Conservation (phyloP, 1,284 basidiomycete species). For the Paramarasmius palmivorus region DNA sequence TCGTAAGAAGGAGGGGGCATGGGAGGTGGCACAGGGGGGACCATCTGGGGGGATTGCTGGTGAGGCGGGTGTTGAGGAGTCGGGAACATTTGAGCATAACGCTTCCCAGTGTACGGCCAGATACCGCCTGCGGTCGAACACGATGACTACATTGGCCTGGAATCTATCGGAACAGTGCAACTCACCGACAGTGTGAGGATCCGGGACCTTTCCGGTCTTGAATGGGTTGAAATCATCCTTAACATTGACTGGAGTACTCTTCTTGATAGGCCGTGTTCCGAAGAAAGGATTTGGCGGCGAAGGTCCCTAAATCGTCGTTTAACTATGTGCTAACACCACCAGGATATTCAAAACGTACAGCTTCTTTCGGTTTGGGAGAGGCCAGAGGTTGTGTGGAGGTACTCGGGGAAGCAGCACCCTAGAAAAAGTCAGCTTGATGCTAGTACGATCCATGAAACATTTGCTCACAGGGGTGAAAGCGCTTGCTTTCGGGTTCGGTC, state of each 20-base stretch:
- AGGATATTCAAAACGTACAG: constrained; percentile 32
- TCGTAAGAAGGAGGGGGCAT: constrained; percentile 75
- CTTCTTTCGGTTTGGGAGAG: constrained; percentile 66
- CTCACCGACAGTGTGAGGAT: constrained; percentile 74
- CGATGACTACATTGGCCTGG: constrained; percentile 3
- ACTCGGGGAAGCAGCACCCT: constrained; percentile 50
- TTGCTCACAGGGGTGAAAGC: constrained; percentile 67
- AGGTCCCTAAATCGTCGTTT: constrained; percentile 24
- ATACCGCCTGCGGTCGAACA: constrained; percentile 58
- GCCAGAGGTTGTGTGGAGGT: constrained; percentile 29
- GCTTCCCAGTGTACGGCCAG: constrained; percentile 91
- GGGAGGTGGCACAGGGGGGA: constrained; percentile 62
- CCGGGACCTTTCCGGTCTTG: constrained; percentile 80
- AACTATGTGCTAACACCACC: neutral
- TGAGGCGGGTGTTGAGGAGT: constrained; percentile 54
- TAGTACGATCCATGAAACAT: constrained; percentile 1
- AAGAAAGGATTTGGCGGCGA: constrained; percentile 83
- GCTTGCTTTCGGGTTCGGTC: constrained; percentile 79
- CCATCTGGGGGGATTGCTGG: constrained; percentile 65
- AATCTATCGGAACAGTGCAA: constrained; percentile 17
- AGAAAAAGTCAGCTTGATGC: constrained; percentile 20
- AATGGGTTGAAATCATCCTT: constrained; percentile 96
- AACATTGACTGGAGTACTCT: constrained; percentile 69
- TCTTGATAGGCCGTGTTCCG: constrained; percentile 75
- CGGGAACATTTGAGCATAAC: constrained; percentile 79